phyloP scores from a whole-genome alignment of 805 yeast species.

The Candida tammaniensis region DNA sequence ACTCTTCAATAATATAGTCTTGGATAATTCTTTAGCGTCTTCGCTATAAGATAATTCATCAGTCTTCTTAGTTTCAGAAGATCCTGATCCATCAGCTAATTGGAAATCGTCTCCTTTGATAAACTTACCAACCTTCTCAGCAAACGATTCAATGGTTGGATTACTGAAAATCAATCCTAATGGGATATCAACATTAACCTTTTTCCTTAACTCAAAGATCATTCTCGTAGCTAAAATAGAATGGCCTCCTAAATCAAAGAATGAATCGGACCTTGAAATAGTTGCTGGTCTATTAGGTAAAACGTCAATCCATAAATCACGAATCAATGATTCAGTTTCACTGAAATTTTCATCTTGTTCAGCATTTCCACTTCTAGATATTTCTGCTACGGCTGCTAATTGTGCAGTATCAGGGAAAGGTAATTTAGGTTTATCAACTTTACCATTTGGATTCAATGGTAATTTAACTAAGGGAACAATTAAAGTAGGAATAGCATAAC shows the following conservation, averaged over 20 bases:
- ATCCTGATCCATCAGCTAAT: conserved; percentile 27
- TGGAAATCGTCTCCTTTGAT: conserved; percentile 49
- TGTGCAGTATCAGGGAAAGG: conserved; percentile 94
- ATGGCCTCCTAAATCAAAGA: conserved; percentile 98
- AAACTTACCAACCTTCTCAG: conserved; percentile 64
- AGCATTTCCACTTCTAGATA: conserved; percentile 43
- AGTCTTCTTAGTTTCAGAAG: conserved; percentile 23
- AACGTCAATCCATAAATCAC: conserved; percentile 81
- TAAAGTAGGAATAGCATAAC: conserved; percentile 89
- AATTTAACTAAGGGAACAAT: conserved; percentile 82
- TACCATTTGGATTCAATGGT: conserved; percentile 97
- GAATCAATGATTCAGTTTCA: conserved; percentile 61
- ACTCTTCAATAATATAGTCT: conserved; percentile 35
- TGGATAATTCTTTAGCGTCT: conserved; percentile 63
- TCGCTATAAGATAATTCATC: conserved; percentile 51
- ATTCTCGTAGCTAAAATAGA: conserved; percentile 94
- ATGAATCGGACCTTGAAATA: conserved; percentile 76
- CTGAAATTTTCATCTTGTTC: conserved; percentile 52
- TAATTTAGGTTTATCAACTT: conserved; percentile 93
- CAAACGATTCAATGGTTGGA: conserved; percentile 81
- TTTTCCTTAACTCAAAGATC: conserved; percentile 88
- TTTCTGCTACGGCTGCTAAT: conserved; percentile 66
- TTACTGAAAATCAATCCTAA: conserved; percentile 84
- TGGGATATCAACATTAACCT: conserved; percentile 77
- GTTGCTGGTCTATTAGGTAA: conserved; percentile 83